Base-by-base conservation (phyloP, 352 stramenopile genomes). In the Phytophthora gonapodyides region DNA sequence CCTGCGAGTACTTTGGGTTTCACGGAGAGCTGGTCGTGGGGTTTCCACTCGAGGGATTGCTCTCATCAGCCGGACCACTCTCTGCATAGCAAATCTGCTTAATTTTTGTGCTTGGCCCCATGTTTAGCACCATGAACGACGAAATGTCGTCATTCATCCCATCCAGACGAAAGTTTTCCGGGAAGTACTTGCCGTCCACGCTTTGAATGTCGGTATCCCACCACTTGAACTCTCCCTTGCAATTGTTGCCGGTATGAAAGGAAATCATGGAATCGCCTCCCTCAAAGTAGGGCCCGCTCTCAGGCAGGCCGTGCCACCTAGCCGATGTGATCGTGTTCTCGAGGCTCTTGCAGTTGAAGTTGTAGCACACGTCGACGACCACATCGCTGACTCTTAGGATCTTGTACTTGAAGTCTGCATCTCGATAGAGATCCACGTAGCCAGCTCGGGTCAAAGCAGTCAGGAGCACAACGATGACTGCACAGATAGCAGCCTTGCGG, bases 101-200 rank as follows among this genome's bases (percentile, higher is more conserved):
- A 24, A 24, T 24, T 24, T 24, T 24, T 3, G 21, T 24, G 3
- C 21, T 24, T 24, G 21, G 21, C 3, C 21, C 41, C 37, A 6
- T 30, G 17, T 62, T 62, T 9, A 54, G 7, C 9, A 43, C 50
- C 35, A 15, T 49, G 35, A 65, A 65, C 2, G 57, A 51, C 7
- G 59, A 61, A 30, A 60, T 62, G 8, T 40, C 60, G n/a, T 64
- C 47, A 21, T 59, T 59, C 5, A 67, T 56, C 30, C 58, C 58
- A 16, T 61, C 50, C 2, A 56, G 35, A 5, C 19, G 27, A 8
- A 67, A 61, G 9, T 67, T 55, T 16, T 55, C 17, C 0, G 49
- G 58, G 27, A 67, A 67, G 16, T 66, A 45, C 21, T 15, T 38
- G 30, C 50, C 24, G 6, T 60, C 44, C 21, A 38, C 44, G 21